Evolutionary conservation across 768 basidiomycete species (phyloP).

Genomic region (Russula foetens): DNA sequence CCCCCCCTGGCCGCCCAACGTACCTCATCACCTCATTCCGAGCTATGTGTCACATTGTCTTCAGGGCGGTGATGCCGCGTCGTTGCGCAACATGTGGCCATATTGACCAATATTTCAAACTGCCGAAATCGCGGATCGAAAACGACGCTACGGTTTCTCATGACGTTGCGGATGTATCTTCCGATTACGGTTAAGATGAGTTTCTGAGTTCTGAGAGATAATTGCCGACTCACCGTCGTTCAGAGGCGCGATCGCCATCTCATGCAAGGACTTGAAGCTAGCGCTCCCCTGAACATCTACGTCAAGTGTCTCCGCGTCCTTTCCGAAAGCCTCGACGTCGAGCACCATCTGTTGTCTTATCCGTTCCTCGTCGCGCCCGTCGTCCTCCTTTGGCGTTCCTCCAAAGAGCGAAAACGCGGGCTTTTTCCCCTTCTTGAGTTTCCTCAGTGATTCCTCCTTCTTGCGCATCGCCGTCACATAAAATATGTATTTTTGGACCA

Average conservation of each 20-base stretch:
- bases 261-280: constrained; percentile 46
- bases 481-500: constrained; percentile 60
- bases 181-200: neutral
- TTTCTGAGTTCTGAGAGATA: neutral
- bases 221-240: constrained; percentile 26
- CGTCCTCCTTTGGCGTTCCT: constrained; percentile 47
- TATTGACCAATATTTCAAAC: neutral
- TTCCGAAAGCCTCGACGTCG: constrained; percentile 79
- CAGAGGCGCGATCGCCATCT: constrained; percentile 46
- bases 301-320: constrained; percentile 64
- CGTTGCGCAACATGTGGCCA: neutral
- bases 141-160: neutral
- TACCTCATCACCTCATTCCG: neutral
- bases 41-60: neutral
- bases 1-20: neutral
- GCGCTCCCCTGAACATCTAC: constrained; percentile 49
- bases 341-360: constrained; percentile 79
- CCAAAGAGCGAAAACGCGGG: constrained; percentile 75
- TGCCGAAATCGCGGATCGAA: neutral
- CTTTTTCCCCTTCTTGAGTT: constrained; percentile 84
- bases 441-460: constrained; percentile 81
- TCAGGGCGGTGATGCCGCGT: no score
- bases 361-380: constrained; percentile 80
- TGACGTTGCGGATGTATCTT: neutral
- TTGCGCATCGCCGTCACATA: constrained; percentile 83